These are phyloP conservation scores for Rugonectria rugulosa DNA, from an alignment of 2,329 filamentous ascomycete genomes.

Conservation along the genomic window DNA sequence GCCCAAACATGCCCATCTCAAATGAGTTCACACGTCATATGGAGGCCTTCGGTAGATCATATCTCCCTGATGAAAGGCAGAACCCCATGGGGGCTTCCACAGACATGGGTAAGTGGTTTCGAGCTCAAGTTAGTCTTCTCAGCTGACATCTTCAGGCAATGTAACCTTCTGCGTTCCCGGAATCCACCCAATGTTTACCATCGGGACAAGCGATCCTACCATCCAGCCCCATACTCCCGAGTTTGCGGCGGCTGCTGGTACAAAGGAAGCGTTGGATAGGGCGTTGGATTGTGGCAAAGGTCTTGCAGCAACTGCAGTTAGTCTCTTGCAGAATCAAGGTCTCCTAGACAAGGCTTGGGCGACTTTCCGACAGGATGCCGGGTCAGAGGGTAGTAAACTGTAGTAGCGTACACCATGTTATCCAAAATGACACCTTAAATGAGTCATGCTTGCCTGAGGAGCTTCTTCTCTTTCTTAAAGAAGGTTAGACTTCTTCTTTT, in stretches of 20 bases:
- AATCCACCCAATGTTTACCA: slow-evolving; percentile 34
- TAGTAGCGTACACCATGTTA: too few relatives aligned
- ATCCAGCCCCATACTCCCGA: slow-evolving; percentile 31
- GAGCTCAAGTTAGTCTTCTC: too few relatives aligned
- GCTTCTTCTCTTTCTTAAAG: too few relatives aligned
- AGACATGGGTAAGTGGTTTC: slow-evolving; percentile 28
- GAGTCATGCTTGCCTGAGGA: too few relatives aligned
- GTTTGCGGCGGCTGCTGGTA: slow-evolving; percentile 28
- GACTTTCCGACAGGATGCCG: slow-evolving; percentile 24
- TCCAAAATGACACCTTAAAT: too few relatives aligned
- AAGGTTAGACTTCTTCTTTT: too few relatives aligned
- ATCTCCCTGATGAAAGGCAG: slow-evolving; percentile 16
- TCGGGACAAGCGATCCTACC: slow-evolving; percentile 27
- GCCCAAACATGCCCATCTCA: slow-evolving; percentile 23
- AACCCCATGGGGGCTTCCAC: slow-evolving; percentile 33
- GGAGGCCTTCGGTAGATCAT: slow-evolving; percentile 27
- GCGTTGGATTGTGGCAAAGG: slow-evolving; percentile 32
- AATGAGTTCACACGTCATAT: slow-evolving; percentile 30
- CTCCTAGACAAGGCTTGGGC: slow-evolving; percentile 16
- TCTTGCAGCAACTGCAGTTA: slow-evolving; percentile 30
- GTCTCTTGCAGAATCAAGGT: slow-evolving; percentile 9
- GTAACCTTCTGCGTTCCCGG: slow-evolving; percentile 31
- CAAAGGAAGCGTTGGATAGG: slow-evolving; percentile 23
- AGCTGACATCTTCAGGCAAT: slow-evolving; percentile 23
- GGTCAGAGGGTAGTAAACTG: slow-evolving; percentile 20